Conservation (phyloP, 192 early-diverging fungal species). For the Neocallimastix lanati region DNA sequence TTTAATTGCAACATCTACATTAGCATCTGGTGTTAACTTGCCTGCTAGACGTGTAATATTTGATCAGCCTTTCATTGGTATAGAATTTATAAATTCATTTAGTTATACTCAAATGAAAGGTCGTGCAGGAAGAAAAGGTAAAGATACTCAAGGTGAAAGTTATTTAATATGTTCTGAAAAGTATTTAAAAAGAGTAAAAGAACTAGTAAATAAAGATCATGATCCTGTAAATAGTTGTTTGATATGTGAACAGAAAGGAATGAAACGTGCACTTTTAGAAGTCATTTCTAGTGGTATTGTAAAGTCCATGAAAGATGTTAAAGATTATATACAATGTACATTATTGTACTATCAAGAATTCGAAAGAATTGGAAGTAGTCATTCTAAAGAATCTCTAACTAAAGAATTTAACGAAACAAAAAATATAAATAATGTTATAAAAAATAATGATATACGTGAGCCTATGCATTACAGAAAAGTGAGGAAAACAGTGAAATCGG, state of each 20-base stretch:
- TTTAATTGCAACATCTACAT: conserved; percentile 13
- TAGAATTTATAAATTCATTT: conserved; percentile 2
- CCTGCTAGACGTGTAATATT: conserved; percentile 19
- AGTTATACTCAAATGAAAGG: conserved; percentile 19
- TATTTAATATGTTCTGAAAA: conserved; percentile 11
- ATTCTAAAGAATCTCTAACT: not conserved
- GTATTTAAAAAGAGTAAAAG: conserved; percentile 4
- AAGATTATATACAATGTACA: conserved; percentile 6
- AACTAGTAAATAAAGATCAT: conserved; percentile 5
- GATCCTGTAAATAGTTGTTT: conserved; percentile 15
- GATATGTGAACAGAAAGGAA: conserved; percentile 10
- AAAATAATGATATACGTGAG: not conserved
- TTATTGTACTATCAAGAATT: conserved; percentile 3
- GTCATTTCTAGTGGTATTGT: conserved; percentile 15
- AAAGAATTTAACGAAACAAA: not conserved
- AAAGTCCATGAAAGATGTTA: conserved; percentile 4
- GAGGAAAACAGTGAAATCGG: not conserved
- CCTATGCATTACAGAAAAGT: not conserved
- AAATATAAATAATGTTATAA: not conserved
- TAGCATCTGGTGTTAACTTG: conserved; percentile 17
- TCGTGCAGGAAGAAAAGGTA: conserved; percentile 17
- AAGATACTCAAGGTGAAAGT: conserved; percentile 13
- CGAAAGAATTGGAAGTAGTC: not conserved
- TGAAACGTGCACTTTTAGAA: conserved; percentile 19
- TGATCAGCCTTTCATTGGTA: conserved; percentile 11